Conservation (phyloP, 495 filamentous ascomycete species). For the Lasiosphaeriaceae sp. region DNA sequence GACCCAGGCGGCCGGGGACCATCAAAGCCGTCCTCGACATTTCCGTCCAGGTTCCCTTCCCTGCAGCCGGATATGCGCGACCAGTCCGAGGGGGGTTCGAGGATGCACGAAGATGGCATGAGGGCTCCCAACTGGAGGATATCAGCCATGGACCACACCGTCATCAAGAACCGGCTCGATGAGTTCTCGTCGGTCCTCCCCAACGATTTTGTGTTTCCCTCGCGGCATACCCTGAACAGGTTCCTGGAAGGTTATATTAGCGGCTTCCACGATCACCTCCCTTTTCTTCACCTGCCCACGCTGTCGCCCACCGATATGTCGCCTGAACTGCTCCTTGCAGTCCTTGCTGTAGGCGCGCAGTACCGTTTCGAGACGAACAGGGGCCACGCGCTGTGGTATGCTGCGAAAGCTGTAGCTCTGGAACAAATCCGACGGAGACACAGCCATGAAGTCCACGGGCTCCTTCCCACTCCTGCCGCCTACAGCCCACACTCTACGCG, state of each 20-base stretch:
- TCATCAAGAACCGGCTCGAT: slow-evolving; percentile 59
- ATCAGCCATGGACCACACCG: slow-evolving; percentile 57
- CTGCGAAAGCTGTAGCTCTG: slow-evolving; percentile 51
- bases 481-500: slow-evolving; percentile 50
- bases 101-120: slow-evolving; percentile 38
- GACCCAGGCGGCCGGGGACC: slow-evolving; percentile 37
- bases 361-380: slow-evolving; percentile 67
- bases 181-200: slow-evolving; percentile 66
- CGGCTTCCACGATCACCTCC: slow-evolving; percentile 66
- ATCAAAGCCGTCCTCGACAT: slow-evolving; percentile 56
- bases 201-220: slow-evolving; percentile 60
- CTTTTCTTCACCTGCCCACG: slow-evolving; percentile 65
- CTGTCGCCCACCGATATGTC: slow-evolving; percentile 50
- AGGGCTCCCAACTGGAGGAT: slow-evolving; percentile 59
- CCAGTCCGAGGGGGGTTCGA: slow-evolving; percentile 42
- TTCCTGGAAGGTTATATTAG: slow-evolving; percentile 65
- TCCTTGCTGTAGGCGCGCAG: slow-evolving; percentile 61
- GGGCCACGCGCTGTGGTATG: slow-evolving; percentile 68
- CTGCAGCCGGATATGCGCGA: slow-evolving; percentile 62
- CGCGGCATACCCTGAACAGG: slow-evolving; percentile 59
- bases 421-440: slow-evolving; percentile 52
- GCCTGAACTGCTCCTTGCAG: slow-evolving; percentile 59
- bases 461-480: slow-evolving; percentile 45
- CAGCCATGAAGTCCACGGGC: slow-evolving; percentile 47
- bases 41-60: slow-evolving; percentile 66